Base-by-base conservation (phyloP, 129 eudicot species). In the Lactuca saligna region DNA sequence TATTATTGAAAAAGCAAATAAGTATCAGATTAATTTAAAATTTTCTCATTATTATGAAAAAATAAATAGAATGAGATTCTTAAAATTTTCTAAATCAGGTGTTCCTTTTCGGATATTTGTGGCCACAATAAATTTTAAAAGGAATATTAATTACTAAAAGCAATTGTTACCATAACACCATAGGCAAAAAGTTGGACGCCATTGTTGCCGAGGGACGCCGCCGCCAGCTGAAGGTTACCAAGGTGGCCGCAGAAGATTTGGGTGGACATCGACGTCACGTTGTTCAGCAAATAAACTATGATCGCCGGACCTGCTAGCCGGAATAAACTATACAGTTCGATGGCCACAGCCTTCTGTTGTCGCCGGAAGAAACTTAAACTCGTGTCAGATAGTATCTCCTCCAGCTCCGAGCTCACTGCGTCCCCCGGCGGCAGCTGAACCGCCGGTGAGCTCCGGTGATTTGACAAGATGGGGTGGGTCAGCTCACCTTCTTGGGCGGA, bases 191-290 rank as follows among this genome's bases (percentile, higher is more conserved):
- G 73, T 35, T 81, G 85, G 73, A 81, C 66, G 14, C 85, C 85
- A 32, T 72, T 81, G 69, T 81, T 81, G 44, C 82, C 85, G 25
- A 81, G 82, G 20, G 85, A 81, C 1, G 85, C 51, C 10, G 85
- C 85, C 6, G 85, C 82, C 1, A 81, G 82, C 79, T 81, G 54
- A 38, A 81, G 85, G 74, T 81, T 81, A 56, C 85, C 85, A 7
- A 76, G 70, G 59, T 82, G 87, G 38, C 87, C 87, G 17, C 87
- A 82, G 71, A 82, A 82, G 57, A 82, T 82, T 58, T 82, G 87
- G 0, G 87, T 82, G 35, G 87, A 72, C 75, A 82, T 65, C 12
- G 87, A 82, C 5, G 77, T 78, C 8, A 82, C 78, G 75, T 82
- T 78, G 75, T 74, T 78, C 6, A 82, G 78, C 65, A 82, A 39